Evolutionary conservation across 1,284 basidiomycete species (phyloP), one percentile per base, ranked within the genome.

Genomic region (Athelia sp.): DNA sequence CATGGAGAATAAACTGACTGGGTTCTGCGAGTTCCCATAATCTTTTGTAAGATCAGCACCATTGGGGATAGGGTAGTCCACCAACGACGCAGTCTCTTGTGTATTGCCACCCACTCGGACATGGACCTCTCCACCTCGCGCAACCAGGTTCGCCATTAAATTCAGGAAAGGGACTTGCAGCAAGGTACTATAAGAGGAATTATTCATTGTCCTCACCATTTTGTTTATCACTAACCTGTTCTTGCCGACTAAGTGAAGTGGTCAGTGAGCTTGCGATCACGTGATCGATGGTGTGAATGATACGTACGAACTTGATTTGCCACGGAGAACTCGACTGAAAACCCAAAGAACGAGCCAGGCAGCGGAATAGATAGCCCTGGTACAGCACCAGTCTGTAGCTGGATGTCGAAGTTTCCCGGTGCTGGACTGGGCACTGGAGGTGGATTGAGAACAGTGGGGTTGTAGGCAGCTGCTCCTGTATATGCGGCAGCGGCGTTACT

Each of bases 61-160:
- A 38, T 67, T 63, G 0, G 61, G 50, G n/a, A 72, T 59, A 14
- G 66, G 66, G 26, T 29, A 29, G 26, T 62, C 65, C 0, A 79
- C 74, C 42, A 82, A 62, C 1, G 69, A 69, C 9, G 82, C 81
- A 21, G 70, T 75, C 52, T 89, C 85, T 58, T 89, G 86, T 1
- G 84, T 84, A 63, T 90, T 90, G 49, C 88, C 89, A 32, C 88
- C 89, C 3, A 90, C 74, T 40, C 88, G 82, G 14, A 90, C 66
- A 36, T 69, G 63, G 4, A 85, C 72, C 4, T 72, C 61, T 1
- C 87, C 87, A 8, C 71, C 72, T 13, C 85, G 77, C 44, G 81
- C 73, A 52, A 74, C 67, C 35, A 90, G 68, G 53, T 82, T 84
- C 3, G 81, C 73, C 70, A 92, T 75, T 49, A 90, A 75, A 64